Base-by-base conservation (phyloP, 2,329 filamentous ascomycete genomes). In the Hymenoscyphus fructigenus region DNA sequence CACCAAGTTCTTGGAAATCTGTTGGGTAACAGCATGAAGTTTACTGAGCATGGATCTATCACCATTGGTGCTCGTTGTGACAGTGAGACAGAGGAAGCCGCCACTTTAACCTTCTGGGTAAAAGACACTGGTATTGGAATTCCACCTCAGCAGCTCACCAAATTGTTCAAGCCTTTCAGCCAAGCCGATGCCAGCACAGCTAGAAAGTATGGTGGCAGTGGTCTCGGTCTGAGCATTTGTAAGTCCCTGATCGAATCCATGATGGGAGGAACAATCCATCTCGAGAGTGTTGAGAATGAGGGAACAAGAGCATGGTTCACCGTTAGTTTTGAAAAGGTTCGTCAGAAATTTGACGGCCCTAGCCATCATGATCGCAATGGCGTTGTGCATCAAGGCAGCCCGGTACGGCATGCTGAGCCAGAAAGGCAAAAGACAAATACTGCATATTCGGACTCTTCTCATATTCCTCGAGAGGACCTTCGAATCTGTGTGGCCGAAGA, bases 401-500 rank as follows among this genome's bases (percentile, higher is more conserved):
- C 72, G 76, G 81, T 84, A 0, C 84, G 81, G 63, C 73, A 76
- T 12, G 65, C 76, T 26, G 78, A 79, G 44, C 72, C 77, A 76
- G 78, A 72, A 80, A 77, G 71, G 80, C 72, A 34, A 17, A 36
- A 76, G 72, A 69, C 80, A 75, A 15, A 73, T 74, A 23, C 81
- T 61, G 80, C 83, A 3, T 83, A 85, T 65, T 79, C 88, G 26
- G 89, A 93, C 74, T 83, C 97, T 4, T 89, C 88, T 20, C 83
- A 84, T 64, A 85, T 97, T 6, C 87, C 91, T 9, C 88, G 91
- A 64, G 87, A 93, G 56, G 83, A 96, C 63, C 82, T 98, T 34
- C 89, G 92, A 36, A 89, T 98, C 34, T 97, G 93, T 77, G 94
- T 98, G 65, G 94, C 94, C 0, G 94, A 98, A 74, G 94, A 98